Evolutionary conservation across 352 stramenopile genomes (phyloP).

Genomic region (Hyaloperonospora brassicae): DNA sequence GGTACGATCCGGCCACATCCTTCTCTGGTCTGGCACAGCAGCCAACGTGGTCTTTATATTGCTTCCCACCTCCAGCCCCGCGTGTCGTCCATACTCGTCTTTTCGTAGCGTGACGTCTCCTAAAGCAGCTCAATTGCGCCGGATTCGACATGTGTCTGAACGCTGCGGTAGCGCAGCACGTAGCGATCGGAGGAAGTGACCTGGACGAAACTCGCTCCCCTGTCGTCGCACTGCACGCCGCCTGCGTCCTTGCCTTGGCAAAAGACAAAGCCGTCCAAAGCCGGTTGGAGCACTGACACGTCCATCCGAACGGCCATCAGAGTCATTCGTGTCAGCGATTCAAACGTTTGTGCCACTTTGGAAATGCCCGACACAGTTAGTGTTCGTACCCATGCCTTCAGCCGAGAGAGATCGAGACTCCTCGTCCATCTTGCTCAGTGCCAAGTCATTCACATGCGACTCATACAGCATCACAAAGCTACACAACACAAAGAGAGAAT

Average conservation of each 20-base stretch:
- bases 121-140: conserved; percentile 49
- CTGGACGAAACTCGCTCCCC: conserved; percentile 52
- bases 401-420: conserved; percentile 47
- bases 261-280: conserved; percentile 79
- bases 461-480: conserved; percentile 59
- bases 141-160: conserved; percentile 50
- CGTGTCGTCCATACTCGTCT: neutral
- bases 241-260: conserved; percentile 55
- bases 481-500: neutral
- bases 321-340: neutral
- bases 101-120: conserved; percentile 13
- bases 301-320: neutral
- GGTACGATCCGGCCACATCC: neutral
- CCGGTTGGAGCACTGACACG: conserved; percentile 50
- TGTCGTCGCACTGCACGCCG: conserved; percentile 65
- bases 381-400: conserved; percentile 60
- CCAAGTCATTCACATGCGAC: conserved; percentile 63
- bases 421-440: conserved; percentile 48
- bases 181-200: conserved; percentile 56
- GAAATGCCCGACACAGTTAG: neutral
- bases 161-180: conserved; percentile 60
- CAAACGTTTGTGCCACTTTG: no score
- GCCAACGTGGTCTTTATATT: conserved; percentile 32
- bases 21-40: conserved; percentile 23
- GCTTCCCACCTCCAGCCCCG: conserved; percentile 11